Evolutionary conservation across 164 flowering plant species (phyloP).

Genomic region (Paratinospora sagittata): DNA sequence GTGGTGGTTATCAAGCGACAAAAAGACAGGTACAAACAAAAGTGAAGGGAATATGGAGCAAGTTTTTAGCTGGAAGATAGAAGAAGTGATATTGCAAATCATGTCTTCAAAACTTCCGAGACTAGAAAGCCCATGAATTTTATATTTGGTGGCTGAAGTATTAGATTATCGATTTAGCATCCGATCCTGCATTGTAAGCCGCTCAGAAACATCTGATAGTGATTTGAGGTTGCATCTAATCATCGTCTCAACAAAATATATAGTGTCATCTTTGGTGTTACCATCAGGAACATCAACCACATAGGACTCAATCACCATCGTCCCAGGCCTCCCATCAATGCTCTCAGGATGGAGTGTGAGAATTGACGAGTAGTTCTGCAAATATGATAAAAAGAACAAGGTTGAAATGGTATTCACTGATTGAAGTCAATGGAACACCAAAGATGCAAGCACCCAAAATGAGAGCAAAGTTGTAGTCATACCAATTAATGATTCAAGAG

Average conservation of each 20-base stretch:
- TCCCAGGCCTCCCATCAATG: slow-evolving; percentile 72
- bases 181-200: slow-evolving; percentile 50
- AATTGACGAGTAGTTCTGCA: slow-evolving; percentile 80
- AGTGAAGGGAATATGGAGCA: neutral
- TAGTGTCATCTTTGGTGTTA: slow-evolving; percentile 77
- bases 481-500: too few species aligned
- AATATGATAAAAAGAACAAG: slow-evolving; percentile 22
- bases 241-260: slow-evolving; percentile 74
- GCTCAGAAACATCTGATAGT: slow-evolving; percentile 65
- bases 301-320: slow-evolving; percentile 68
- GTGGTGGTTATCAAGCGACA: neutral
- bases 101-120: neutral
- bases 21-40: neutral
- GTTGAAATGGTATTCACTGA: neutral
- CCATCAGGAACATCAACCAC: slow-evolving; percentile 90
- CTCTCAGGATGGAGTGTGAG: slow-evolving; percentile 73
- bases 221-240: slow-evolving; percentile 79
- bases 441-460: too few species aligned
- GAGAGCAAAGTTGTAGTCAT: too few species aligned
- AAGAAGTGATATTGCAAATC: neutral
- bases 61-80: neutral
- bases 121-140: neutral
- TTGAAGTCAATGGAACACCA: neutral
- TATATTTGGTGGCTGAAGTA: neutral
- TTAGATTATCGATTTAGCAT: neutral